Evolutionary conservation across 768 basidiomycete species (phyloP), one percentile per base, ranked within the genome.

Genomic region (Cytidiella melzeri): DNA sequence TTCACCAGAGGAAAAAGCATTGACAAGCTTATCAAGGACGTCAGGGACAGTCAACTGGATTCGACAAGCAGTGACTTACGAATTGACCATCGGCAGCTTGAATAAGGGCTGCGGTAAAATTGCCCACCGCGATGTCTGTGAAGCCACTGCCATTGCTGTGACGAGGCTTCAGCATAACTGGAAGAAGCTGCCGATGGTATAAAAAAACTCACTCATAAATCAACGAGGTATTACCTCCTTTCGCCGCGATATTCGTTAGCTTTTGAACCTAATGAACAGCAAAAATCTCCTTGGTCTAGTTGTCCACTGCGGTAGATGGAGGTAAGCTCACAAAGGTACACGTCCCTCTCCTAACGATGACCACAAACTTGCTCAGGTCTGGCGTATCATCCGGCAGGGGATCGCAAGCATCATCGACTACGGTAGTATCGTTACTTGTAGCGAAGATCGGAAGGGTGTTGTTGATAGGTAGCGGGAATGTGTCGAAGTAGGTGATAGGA

Each of bases 371-470:
- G 2, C 74, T 73, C 2, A 87, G 69, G 60, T 85, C 75, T 3
- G 78, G 77, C 0, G 76, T 77, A 28, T 57, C 63, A 46, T 69
- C 73, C 3, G 82, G 76, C 0, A 83, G 67, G 2, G 78, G 69
- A 43, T 72, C 61, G 64, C 85, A 89, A 0, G 79, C 83, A 54
- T 83, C 81, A 56, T 78, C 71, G 1, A 64, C 64, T 26, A 77
- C 66, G 3, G 74, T 73, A 2, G 75, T 72, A 55, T 81, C 71
- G 13, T 69, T 77, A 7, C 79, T 81, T 5, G 75, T 75, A n/a
- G 78, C 80, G 49, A 74, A 84, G 45, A 84, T 73, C 0, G 79
- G 73, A 3, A 77, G 65, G 15, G 73, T 64, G 1, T 70, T 74
- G 1, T 64, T 67, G 27, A 79, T 61, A 0, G 71, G 61, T 44